These are phyloP conservation scores for Aureobasidium sp. DNA, from an alignment of 2,329 filamentous ascomycete genomes.

Conservation along the genomic window DNA sequence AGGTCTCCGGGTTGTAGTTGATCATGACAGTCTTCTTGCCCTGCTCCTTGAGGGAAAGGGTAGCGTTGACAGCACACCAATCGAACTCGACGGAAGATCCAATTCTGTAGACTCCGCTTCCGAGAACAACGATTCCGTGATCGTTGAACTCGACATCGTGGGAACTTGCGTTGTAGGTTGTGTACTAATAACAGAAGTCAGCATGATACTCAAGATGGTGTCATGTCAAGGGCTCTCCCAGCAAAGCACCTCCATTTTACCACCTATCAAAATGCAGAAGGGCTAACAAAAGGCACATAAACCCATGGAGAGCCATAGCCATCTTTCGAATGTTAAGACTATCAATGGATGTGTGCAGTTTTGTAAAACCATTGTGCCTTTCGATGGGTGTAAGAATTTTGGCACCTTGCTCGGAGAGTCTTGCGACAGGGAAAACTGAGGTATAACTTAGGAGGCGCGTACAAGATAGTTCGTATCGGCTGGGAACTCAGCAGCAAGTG, in stretches of 20 bases:
- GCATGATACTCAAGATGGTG: not conserved
- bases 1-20: conserved; percentile 62
- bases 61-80: conserved; percentile 93
- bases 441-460: too few relatives aligned
- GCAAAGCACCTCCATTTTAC: not conserved
- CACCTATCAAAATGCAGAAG: not conserved
- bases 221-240: not conserved
- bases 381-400: not conserved
- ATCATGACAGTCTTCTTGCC: conserved; percentile 98
- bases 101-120: conserved; percentile 94
- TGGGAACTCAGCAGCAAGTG: conserved; percentile 87
- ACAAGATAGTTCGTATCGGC: conserved; percentile 1
- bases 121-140: conserved; percentile 80
- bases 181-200: not conserved
- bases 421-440: too few relatives aligned
- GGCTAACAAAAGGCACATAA: not conserved
- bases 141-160: conserved; percentile 95
- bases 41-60: conserved; percentile 72
- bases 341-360: not conserved
- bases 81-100: conserved; percentile 98
- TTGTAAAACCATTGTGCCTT: not conserved
- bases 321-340: not conserved
- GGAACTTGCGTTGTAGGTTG: conserved; percentile 61
- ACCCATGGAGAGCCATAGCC: not conserved
- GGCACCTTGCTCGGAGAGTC: not conserved